These are phyloP conservation scores for Zymoseptoria tritici DNA, from an alignment of 2,329 filamentous ascomycete species.

Conservation along the genomic window DNA sequence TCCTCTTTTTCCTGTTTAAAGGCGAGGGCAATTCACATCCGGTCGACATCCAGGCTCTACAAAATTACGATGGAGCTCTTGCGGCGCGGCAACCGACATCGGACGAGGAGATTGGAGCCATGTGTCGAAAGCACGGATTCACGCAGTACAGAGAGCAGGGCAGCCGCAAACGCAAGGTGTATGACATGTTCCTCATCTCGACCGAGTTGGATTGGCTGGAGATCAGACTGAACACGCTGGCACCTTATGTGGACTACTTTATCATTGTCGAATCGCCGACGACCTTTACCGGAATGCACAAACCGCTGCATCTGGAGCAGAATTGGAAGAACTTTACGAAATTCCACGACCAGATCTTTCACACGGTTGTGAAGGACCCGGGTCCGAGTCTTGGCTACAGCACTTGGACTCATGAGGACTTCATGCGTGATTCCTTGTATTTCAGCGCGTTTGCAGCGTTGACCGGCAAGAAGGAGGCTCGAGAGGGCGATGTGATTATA, in stretches of 20 bases:
- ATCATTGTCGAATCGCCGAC: slow-evolving; percentile 53
- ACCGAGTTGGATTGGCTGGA: slow-evolving; percentile 60
- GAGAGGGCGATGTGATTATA: slow-evolving; percentile 48
- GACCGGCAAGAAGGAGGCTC: slow-evolving; percentile 35
- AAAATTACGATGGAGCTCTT: background rate
- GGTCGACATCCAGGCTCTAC: background rate
- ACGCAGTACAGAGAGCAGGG: background rate
- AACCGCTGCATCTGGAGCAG: slow-evolving; percentile 47
- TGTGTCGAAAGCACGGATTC: background rate
- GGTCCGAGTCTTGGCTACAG: slow-evolving; percentile 32
- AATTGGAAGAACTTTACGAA: slow-evolving; percentile 46
- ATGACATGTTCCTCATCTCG: slow-evolving; percentile 57
- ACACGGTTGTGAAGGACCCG: slow-evolving; percentile 45
- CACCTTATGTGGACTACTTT: slow-evolving; percentile 56
- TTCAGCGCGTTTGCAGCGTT: slow-evolving; percentile 49
- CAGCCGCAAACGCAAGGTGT: slow-evolving; percentile 40
- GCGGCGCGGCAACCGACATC: background rate
- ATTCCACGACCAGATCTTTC: slow-evolving; percentile 55
- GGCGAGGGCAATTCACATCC: background rate
- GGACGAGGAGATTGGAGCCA: background rate
- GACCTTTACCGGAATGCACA: slow-evolving; percentile 52
- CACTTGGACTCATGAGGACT: slow-evolving; percentile 48
- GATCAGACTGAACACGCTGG: slow-evolving; percentile 53
- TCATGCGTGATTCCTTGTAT: slow-evolving; percentile 51
- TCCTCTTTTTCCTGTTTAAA: background rate